Base-by-base conservation (phyloP, 371 early-diverging fungal genomes). In the Nosema muscidifuracis region DNA sequence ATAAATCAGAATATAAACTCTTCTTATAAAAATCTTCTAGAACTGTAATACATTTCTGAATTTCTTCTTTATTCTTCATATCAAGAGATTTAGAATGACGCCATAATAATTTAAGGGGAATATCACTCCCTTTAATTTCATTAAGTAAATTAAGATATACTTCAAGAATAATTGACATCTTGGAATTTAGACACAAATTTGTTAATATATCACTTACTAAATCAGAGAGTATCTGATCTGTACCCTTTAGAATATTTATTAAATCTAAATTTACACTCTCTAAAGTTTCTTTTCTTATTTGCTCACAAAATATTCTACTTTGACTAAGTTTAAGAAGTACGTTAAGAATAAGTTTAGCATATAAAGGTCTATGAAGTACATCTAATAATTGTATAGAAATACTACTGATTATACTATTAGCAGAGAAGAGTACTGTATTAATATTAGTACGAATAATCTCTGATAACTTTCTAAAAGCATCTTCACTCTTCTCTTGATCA, bases 51-150 rank as follows among this genome's bases (percentile, higher is more conserved):
- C 78, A 68, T 7, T 40, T 42, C 13, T 28, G 12, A 7, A 77
- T 64, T 18, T 70, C 56, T 15, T 53, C 64, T 56, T 30, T 75
- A 51, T 63, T 73, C 20, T 65, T 58, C 15, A 44, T 38, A 47
- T 67, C 33, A 15, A 76, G 16, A 12, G 62, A 9, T 58, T 82
- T 82, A n/a, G 79, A 78, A 55, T 82, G 80, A 55, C 76, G 73
- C 82, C 82, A 82, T 2, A 82, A 67, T 44, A 82, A 69, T 51
- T 80, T 82, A 1, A 80, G 64, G 13, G 75, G 50, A 6, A 82
- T 75, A 33, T 80, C 77, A 10, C 51, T 58, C n/a, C 77, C 67
- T 6, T 22, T 58, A 4, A 38, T 13, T 22, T 38, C 34, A 28
- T 60, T 50, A 10, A 75, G 10, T 26, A 75, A 34, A 1, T 57